Evolutionary conservation across 495 filamentous ascomycete species (phyloP).

Genomic region (Achaetomiella virescens): DNA sequence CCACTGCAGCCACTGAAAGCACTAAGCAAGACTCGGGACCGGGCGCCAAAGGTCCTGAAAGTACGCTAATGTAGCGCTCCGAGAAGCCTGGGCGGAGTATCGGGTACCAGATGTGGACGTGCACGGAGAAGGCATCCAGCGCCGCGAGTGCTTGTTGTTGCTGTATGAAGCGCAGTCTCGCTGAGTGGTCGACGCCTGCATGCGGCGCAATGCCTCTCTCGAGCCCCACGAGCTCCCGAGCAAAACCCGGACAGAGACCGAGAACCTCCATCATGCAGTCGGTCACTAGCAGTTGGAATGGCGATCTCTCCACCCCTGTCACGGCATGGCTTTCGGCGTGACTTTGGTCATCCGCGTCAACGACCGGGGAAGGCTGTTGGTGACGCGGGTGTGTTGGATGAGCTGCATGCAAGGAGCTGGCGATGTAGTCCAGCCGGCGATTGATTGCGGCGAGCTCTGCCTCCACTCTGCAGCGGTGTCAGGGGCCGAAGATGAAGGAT

Average conservation of each 20-base stretch:
- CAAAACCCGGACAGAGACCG: neutral
- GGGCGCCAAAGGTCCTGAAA: neutral
- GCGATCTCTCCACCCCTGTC: neutral
- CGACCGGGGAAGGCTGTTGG: neutral
- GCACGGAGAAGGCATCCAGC: neutral
- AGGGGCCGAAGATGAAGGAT: neutral
- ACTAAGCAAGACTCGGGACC: neutral
- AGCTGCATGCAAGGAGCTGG: neutral
- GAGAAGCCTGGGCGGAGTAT: neutral
- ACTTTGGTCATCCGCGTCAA: neutral
- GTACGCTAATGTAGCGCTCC: neutral
- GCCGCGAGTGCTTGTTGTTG: neutral
- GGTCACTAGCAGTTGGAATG: neutral
- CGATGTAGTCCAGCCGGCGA: neutral
- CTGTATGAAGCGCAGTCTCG: neutral
- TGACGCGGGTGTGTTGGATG: neutral
- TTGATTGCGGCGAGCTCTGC: neutral
- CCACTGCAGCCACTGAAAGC: neutral
- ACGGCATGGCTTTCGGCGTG: neutral
- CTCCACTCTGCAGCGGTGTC: neutral
- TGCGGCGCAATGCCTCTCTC: neutral
- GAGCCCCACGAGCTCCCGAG: neutral
- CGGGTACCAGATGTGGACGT: neutral
- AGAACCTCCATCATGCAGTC: neutral
- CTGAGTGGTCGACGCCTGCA: neutral